Evolutionary conservation across 2,329 filamentous ascomycete genomes (phyloP).

Genomic region (Raffaelea ambrosiae): DNA sequence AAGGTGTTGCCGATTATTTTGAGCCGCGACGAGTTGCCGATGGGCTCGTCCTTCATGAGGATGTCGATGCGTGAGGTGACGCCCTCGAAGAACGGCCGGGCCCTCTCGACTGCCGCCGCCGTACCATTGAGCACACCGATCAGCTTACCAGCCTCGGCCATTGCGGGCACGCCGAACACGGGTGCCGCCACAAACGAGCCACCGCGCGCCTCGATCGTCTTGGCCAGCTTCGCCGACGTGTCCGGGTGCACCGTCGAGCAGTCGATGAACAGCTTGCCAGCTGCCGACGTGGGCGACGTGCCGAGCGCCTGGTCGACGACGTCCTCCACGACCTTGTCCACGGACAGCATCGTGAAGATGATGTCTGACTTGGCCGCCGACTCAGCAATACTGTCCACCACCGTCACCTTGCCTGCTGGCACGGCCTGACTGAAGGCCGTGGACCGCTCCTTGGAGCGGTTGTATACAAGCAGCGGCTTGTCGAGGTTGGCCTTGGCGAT

Average conservation of each 20-base stretch:
- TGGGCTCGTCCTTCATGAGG: conserved; percentile 60
- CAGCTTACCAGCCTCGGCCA: conserved; percentile 62
- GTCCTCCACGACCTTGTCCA: conserved; percentile 73
- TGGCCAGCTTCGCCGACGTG: conserved; percentile 59
- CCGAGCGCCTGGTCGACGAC: conserved; percentile 58
- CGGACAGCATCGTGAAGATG: conserved; percentile 73
- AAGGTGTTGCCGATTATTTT: conserved; percentile 87
- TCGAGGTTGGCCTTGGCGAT: conserved; percentile 66
- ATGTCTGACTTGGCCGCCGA: conserved; percentile 63
- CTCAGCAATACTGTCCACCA: conserved; percentile 55
- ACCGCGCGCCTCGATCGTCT: conserved; percentile 47
- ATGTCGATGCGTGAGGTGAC: conserved; percentile 64
- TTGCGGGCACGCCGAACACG: conserved; percentile 63
- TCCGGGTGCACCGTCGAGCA: conserved; percentile 84
- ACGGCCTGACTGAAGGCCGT: conserved; percentile 55
- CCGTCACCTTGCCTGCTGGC: conserved; percentile 51
- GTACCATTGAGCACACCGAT: conserved; percentile 67
- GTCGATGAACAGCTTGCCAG: conserved; percentile 74
- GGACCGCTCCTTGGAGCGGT: conserved; percentile 63
- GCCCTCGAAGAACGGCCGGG: conserved; percentile 62
- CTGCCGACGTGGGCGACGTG: conserved; percentile 44
- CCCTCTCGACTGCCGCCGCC: conserved; percentile 48
- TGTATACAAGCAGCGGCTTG: conserved; percentile 68
- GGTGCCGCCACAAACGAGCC: conserved; percentile 65
- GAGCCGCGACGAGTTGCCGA: conserved; percentile 59